phyloP scores from a whole-genome alignment of 495 filamentous ascomycete genomes.

The Aspergillus sparsus region DNA sequence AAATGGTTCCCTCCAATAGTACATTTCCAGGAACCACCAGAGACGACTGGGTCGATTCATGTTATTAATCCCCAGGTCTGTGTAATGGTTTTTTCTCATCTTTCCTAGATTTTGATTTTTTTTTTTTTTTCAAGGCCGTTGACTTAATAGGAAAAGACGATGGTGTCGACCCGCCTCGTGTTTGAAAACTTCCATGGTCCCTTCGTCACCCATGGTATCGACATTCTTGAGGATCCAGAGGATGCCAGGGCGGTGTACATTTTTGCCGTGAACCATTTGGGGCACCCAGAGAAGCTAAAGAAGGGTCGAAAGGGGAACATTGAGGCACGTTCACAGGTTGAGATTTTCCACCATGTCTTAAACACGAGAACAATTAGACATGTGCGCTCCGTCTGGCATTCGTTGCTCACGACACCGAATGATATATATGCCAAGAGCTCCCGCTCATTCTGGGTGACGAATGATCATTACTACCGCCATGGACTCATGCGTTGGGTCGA shows the following conservation, averaged over 20 bases:
- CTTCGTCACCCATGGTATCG: constrained; percentile 63
- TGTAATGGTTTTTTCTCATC: background rate
- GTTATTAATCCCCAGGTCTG: constrained; percentile 55
- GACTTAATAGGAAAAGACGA: constrained; percentile 38
- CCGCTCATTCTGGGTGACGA: constrained; percentile 57
- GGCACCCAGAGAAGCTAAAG: constrained; percentile 40
- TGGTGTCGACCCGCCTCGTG: constrained; percentile 46
- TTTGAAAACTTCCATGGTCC: constrained; percentile 55
- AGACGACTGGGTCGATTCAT: constrained; percentile 50
- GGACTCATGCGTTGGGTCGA: constrained; percentile 49
- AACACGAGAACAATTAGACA: constrained; percentile 34
- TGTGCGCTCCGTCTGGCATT: constrained; percentile 47
- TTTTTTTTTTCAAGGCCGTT: no score
- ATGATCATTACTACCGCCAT: constrained; percentile 58
- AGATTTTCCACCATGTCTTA: constrained; percentile 59
- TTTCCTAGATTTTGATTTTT: no score
- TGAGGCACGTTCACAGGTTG: constrained; percentile 54
- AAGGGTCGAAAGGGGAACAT: constrained; percentile 19
- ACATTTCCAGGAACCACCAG: constrained; percentile 39
- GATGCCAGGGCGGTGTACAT: constrained; percentile 55
- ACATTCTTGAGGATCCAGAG: constrained; percentile 51
- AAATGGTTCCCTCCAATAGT: constrained; percentile 58
- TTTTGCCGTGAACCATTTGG: constrained; percentile 60
- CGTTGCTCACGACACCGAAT: constrained; percentile 59
- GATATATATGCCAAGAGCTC: constrained; percentile 54